Conservation (phyloP, 2,329 filamentous ascomycete genomes). For the Madurella fahalii region DNA sequence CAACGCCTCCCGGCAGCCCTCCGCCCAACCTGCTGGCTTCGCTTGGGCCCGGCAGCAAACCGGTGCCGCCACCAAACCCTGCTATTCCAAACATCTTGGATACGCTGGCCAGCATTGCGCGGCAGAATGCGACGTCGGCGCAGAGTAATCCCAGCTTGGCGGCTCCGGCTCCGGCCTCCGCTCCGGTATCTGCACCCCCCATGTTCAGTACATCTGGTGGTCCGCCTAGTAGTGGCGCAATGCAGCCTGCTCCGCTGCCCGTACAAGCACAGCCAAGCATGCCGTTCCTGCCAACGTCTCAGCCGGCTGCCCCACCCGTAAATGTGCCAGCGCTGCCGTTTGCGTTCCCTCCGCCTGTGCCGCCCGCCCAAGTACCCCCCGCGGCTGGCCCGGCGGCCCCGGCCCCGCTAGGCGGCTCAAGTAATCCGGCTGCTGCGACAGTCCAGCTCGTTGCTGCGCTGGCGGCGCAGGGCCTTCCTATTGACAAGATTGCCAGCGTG, state of each 20-base stretch:
- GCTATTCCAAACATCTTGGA: slow-evolving; percentile 63
- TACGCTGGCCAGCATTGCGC: slow-evolving; percentile 74
- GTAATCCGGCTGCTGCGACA: slow-evolving; percentile 40
- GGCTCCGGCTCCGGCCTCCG: slow-evolving; percentile 40
- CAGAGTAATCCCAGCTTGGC: slow-evolving; percentile 40
- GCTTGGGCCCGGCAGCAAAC: slow-evolving; percentile 28
- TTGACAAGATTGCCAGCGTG: slow-evolving; percentile 69
- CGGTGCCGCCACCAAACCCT: slow-evolving; percentile 36
- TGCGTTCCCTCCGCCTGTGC: slow-evolving; percentile 31
- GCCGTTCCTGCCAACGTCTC: slow-evolving; percentile 34
- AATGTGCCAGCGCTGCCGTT: slow-evolving; percentile 44
- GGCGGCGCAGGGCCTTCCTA: slow-evolving; percentile 67
- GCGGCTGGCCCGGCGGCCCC: slow-evolving; percentile 25
- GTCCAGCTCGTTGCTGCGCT: slow-evolving; percentile 71
- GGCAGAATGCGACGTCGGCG: slow-evolving; percentile 59
- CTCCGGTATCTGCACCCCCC: slow-evolving; percentile 16
- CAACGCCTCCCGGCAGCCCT: slow-evolving; percentile 65
- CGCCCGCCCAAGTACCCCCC: slow-evolving; percentile 2
- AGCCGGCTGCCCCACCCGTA: slow-evolving; percentile 53
- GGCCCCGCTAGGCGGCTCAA: slow-evolving; percentile 26
- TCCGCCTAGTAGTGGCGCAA: slow-evolving; percentile 27
- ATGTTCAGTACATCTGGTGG: slow-evolving; percentile 18
- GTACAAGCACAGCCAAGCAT: slow-evolving; percentile 23
- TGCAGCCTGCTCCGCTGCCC: slow-evolving; percentile 22
- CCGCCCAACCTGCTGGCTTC: slow-evolving; percentile 44